Evolutionary conservation across 768 basidiomycete genomes (phyloP).

Genomic region (Chalciporus pseudorubinellus): DNA sequence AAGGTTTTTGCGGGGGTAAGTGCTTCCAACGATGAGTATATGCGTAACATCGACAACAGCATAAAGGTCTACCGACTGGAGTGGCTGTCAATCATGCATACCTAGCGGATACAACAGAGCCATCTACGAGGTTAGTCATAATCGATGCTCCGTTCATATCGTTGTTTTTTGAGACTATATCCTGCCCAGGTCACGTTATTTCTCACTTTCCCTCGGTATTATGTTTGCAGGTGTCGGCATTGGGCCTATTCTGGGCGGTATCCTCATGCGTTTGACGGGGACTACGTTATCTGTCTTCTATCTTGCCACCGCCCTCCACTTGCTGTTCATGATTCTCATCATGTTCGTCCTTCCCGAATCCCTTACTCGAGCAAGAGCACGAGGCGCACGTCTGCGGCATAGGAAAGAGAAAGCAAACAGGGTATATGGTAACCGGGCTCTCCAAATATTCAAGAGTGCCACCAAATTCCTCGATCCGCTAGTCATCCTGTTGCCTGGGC

Average conservation of each 20-base stretch:
- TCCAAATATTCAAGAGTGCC: conserved; percentile 36
- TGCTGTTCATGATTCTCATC: conserved; percentile 46
- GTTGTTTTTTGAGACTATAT: conserved; percentile 3
- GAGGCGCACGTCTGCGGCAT: conserved; percentile 18
- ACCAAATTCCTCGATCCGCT: conserved; percentile 74
- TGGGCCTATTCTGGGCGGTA: conserved; percentile 71
- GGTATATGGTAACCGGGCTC: background rate
- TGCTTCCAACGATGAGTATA: conserved; percentile 2
- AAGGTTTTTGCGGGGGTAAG: conserved; percentile 73
- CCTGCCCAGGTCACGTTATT: conserved; percentile 52
- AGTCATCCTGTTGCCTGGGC: conserved; percentile 54
- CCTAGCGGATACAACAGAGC: conserved; percentile 62
- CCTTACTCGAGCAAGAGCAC: conserved; percentile 49
- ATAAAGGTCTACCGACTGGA: conserved; percentile 48
- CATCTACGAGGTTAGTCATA: conserved; percentile 47
- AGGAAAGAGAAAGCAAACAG: conserved; percentile 11
- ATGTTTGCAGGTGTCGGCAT: conserved; percentile 71
- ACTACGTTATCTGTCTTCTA: conserved; percentile 70
- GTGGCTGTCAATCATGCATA: conserved; percentile 61
- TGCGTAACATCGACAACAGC: conserved; percentile 1
- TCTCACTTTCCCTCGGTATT: conserved; percentile 66
- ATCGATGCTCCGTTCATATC: background rate
- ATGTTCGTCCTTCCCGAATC: conserved; percentile 78
- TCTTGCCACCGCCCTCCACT: conserved; percentile 49
- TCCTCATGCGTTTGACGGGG: conserved; percentile 59